Percentiles rank a stretch among this genome's conserved stretches.
These are phyloP conservation scores for Coffea eugenioides DNA, from an alignment of 257 asterid genomes.

Conservation along the genomic window DNA sequence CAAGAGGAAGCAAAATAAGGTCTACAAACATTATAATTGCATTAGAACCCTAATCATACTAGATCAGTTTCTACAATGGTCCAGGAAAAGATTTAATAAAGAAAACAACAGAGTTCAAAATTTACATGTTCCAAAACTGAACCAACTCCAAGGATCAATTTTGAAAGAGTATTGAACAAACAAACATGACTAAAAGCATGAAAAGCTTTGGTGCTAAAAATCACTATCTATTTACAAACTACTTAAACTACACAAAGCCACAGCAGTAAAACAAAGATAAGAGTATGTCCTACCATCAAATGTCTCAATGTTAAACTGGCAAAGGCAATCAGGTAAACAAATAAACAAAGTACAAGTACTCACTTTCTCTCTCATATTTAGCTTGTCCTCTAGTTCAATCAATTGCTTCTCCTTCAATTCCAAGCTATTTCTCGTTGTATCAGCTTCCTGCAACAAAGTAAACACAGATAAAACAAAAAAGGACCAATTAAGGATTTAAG, in stretches of 20 bases:
- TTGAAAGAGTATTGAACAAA: background rate
- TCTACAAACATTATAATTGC: background rate
- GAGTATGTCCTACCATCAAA: background rate
- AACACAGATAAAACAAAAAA: constrained; percentile 10
- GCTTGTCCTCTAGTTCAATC: constrained; percentile 67
- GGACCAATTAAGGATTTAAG: constrained; percentile 2
- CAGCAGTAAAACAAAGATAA: background rate
- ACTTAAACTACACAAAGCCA: background rate
- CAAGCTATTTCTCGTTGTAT: constrained; percentile 43
- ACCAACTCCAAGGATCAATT: background rate
- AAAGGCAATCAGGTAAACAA: background rate
- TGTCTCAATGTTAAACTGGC: background rate
- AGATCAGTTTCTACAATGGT: background rate
- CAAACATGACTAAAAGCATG: background rate
- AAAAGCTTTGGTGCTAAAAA: background rate
- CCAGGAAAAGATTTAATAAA: background rate
- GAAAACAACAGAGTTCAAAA: background rate
- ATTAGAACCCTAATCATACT: background rate
- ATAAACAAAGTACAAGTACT: constrained; percentile 17
- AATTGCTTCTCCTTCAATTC: constrained; percentile 72
- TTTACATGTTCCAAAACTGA: background rate
- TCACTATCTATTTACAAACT: background rate
- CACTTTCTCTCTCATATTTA: constrained; percentile 70
- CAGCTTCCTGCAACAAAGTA: constrained; percentile 71
- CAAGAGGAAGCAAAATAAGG: background rate